phyloP scores from a whole-genome alignment of 1,139 yeast genomes.

The Sugiyamaella castrensis region DNA sequence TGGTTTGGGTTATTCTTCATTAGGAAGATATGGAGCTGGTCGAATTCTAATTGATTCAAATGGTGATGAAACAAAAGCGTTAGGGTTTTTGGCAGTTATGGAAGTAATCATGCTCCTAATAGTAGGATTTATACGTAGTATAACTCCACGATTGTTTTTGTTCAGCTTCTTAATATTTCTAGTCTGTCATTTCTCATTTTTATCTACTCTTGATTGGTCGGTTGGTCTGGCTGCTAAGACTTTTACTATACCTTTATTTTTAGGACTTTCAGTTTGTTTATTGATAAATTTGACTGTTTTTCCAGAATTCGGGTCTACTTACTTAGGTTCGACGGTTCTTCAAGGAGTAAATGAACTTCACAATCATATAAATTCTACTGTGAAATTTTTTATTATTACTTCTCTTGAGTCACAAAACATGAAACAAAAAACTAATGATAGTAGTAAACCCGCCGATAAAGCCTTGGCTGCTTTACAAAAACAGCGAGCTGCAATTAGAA shows the following conservation, averaged over 20 bases:
- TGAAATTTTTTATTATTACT: slow-evolving; percentile 39
- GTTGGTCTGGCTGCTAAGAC: slow-evolving; percentile 36
- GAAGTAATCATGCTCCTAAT: slow-evolving; percentile 46
- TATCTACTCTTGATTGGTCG: slow-evolving; percentile 35
- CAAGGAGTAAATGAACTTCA: slow-evolving; percentile 43
- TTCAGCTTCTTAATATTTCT: slow-evolving; percentile 47
- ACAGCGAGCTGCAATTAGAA: slow-evolving; percentile 33
- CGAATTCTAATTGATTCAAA: slow-evolving; percentile 25
- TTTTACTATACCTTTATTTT: slow-evolving; percentile 44
- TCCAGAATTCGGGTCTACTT: slow-evolving; percentile 53
- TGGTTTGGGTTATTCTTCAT: slow-evolving; percentile 45
- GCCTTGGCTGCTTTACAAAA: slow-evolving; percentile 19
- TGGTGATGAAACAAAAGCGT: slow-evolving; percentile 35
- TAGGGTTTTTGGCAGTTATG: slow-evolving; percentile 45
- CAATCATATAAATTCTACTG: slow-evolving; percentile 39
- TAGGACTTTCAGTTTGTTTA: slow-evolving; percentile 45
- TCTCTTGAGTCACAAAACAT: slow-evolving; percentile 18
- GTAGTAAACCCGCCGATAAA: slow-evolving; percentile 13
- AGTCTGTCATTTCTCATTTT: slow-evolving; percentile 48
- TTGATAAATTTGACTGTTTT: slow-evolving; percentile 44
- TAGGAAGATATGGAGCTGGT: slow-evolving; percentile 44
- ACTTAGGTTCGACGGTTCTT: slow-evolving; percentile 44
- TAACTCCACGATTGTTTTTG: slow-evolving; percentile 46
- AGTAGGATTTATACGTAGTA: slow-evolving; percentile 50
- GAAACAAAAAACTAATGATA: background rate